A percentile compares a stretch with the other conserved stretches of the same genome.
phyloP scores from a whole-genome alignment of 371 early-diverging fungal genomes.

The Syncephalastrum contaminatum region DNA sequence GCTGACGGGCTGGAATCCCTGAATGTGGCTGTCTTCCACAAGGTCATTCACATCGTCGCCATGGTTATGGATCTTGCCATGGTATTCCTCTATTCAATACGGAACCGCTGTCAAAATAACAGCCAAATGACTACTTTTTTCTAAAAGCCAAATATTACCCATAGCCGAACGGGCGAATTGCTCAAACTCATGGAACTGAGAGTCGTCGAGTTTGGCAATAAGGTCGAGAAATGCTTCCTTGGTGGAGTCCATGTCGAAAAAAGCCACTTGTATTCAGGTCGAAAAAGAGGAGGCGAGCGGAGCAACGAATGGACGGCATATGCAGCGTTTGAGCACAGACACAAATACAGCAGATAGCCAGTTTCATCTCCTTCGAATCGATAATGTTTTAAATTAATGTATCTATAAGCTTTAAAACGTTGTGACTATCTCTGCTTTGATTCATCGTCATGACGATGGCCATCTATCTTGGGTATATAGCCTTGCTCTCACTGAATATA shows the following conservation, averaged over 20 bases:
- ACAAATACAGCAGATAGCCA: too few relatives aligned
- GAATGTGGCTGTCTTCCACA: slow-evolving; percentile 23
- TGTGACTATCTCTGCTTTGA: too few relatives aligned
- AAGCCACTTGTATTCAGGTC: too few relatives aligned
- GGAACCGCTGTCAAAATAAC: slow-evolving; percentile 1
- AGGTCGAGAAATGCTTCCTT: slow-evolving; percentile 57
- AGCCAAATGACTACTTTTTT: slow-evolving; percentile 2
- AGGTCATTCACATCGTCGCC: slow-evolving; percentile 20
- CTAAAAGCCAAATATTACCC: slow-evolving; percentile 36
- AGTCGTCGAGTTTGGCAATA: slow-evolving; percentile 46
- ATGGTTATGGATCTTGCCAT: slow-evolving; percentile 32
- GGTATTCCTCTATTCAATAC: slow-evolving; percentile 38
- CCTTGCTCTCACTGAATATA: too few relatives aligned
- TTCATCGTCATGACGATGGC: too few relatives aligned
- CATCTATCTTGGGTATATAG: too few relatives aligned
- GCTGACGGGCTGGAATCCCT: slow-evolving; percentile 37
- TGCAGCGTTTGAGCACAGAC: too few relatives aligned
- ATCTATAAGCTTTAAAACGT: too few relatives aligned
- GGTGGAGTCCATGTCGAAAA: slow-evolving; percentile 22
- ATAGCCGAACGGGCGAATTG: slow-evolving; percentile 55
- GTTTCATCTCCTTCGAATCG: too few relatives aligned
- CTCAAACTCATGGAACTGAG: slow-evolving; percentile 54
- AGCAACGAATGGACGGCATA: too few relatives aligned
- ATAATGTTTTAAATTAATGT: too few relatives aligned
- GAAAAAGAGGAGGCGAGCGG: too few relatives aligned